Base-by-base conservation (phyloP, 768 basidiomycete genomes). In the Lactarius hengduanensis region DNA sequence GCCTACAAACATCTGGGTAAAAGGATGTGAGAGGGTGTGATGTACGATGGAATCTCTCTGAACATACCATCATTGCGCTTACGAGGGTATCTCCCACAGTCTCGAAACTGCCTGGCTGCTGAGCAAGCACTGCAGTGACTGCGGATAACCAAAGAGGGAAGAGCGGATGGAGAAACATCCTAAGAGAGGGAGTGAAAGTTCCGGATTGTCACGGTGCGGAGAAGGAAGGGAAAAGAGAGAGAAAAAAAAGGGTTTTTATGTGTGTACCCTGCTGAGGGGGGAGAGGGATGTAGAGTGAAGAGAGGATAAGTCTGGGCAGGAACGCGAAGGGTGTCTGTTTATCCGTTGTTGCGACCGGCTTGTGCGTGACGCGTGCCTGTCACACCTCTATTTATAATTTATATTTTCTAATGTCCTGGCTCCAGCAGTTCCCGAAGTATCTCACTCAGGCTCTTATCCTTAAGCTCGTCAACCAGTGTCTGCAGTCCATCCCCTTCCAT, bases 1-100 rank as follows among this genome's bases (percentile, higher is more conserved):
- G 38, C 91, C 92, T 60, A 94, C 77, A 75, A 94, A 92, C 84
- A 90, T 86, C 90, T 90, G 73, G 11, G 36, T 4, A 22, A n/a
- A 7, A 2, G 26, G 11, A 3, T n/a, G 5, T 9, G 40, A 54
- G 57, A 45, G n/a, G n/a, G 22, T 15, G 62, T 57, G 11, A 30
- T 38, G 45, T 15, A n/a, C 62, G n/a, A 53, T 15, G 65, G 41
- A 2, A 18, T 32, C 16, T 28, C 22, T 26, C 22, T 26, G 26
- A 38, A 74, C 79, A 62, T 28, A 84, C 83, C 83, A 84, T 84
- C 83, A 84, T 84, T 0, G 79, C 84, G 58, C 78, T 80, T 68
- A 85, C 81, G 61, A 73, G 74, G 0, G 84, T 84, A 64, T 75
- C 34, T 20, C 78, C 78, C 45, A 71, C 76, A 56, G 74, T 71